Evolutionary conservation across 345 rosid species (phyloP), one percentile per base, ranked within the genome.

Genomic region (Salix dunnii): DNA sequence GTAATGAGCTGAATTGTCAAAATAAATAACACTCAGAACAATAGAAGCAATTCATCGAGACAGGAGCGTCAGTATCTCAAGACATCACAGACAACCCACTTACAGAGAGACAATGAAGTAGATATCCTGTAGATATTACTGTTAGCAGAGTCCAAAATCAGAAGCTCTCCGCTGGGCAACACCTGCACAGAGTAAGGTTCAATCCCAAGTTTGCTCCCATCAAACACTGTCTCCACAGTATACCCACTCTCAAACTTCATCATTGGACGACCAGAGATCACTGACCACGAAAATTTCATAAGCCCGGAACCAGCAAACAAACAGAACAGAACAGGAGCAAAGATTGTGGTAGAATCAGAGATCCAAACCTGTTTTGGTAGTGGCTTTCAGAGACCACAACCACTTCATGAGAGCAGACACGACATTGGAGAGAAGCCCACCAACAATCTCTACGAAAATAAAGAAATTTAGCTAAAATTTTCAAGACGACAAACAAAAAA

Each of bases 211-310:
- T 94, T 96, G 80, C 99, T 96, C 76, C 99, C 99, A 72, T 96
- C 99, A 80, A 96, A 94, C 76, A 96, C 97, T 0, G 99, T 96
- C 84, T 96, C 99, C 71, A 96, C 99, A 38, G 86, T 70, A 76
- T 92, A 96, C n/a, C 99, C 99, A 83, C 91, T 78, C 82, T 96
- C 99, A 35, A 90, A 96, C 86, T 91, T 96, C 94, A 96, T 89
- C 95, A 87, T 84, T 70, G 99, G 92, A 80, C 97, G 95, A 70
- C 92, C 90, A 13, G 93, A 70, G 82, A 94, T 84, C 2, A 95
- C 97, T 94, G 84, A 73, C 74, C 28, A 72, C 62, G 73, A 2
- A 63, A 73, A 78, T 38, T 46, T 71, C 68, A 53, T 62, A 20
- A 53, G 40, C 23, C 40, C 3, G 18, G 21, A 7, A 75, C 11